phyloP scores from a whole-genome alignment of 306 rosid genomes.

The Oxytropis ochrocephala region DNA sequence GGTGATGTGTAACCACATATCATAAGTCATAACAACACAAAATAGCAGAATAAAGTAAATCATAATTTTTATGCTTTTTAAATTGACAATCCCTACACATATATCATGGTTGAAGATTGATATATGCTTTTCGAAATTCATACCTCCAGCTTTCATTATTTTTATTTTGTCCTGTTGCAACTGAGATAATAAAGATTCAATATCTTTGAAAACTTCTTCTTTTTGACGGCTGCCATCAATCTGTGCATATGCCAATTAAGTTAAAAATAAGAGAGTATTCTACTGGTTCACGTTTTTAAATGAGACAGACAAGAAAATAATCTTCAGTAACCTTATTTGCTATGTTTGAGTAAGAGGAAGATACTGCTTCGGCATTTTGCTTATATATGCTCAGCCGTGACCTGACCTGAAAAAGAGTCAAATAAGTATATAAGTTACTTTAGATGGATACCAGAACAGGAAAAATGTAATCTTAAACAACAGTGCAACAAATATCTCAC shows the following conservation, averaged over 20 bases:
- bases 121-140: constrained; percentile 13
- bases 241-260: constrained; percentile 34
- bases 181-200: constrained; percentile 56
- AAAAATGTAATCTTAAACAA: neutral
- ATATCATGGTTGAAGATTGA: neutral
- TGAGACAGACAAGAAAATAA: constrained; percentile 2
- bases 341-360: constrained; percentile 56
- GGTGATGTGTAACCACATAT: neutral
- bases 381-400: constrained; percentile 75
- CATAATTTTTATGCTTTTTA: too few relatives aligned
- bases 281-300: constrained; percentile 8
- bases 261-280: neutral
- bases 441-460: neutral
- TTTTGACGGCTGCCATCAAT: constrained; percentile 72
- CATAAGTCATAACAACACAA: neutral
- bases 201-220: constrained; percentile 60
- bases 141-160: constrained; percentile 47
- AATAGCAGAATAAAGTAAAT: neutral
- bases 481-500: neutral
- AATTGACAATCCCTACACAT: neutral
- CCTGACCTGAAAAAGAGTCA: constrained; percentile 49
- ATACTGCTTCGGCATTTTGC: constrained; percentile 67
- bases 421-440: neutral
- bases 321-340: constrained; percentile 52
- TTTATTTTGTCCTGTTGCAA: constrained; percentile 43